A percentile compares a stretch with the other conserved stretches of the same genome.
These are phyloP conservation scores for Metschnikowia vanudenii DNA, from an alignment of 805 yeast genomes.

Conservation along the genomic window DNA sequence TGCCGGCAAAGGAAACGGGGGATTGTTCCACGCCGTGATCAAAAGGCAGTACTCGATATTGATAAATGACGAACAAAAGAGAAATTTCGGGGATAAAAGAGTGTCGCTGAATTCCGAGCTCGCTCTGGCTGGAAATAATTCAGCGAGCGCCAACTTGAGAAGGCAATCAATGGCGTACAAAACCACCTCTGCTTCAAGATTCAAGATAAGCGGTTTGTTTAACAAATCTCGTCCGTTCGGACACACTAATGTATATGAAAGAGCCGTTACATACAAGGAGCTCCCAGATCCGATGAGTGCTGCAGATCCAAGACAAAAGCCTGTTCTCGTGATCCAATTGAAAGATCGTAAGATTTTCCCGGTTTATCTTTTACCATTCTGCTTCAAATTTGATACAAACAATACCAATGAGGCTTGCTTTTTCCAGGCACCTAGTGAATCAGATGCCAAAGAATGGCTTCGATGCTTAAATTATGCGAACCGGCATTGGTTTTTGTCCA, in stretches of 20 bases:
- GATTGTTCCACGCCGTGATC: conserved; percentile 31
- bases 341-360: conserved; percentile 49
- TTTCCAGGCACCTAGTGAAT: conserved; percentile 63
- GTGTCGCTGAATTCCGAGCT: not conserved
- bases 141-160: conserved; percentile 29
- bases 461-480: conserved; percentile 45
- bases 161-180: conserved; percentile 43
- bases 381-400: conserved; percentile 49
- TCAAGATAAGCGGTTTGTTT: conserved; percentile 58
- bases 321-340: conserved; percentile 47
- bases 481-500: conserved; percentile 56
- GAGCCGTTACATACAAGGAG: conserved; percentile 49
- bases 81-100: conserved; percentile 8
- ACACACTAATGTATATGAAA: conserved; percentile 38
- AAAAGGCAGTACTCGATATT: conserved; percentile 34
- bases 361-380: conserved; percentile 47
- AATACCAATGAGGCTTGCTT: conserved; percentile 51
- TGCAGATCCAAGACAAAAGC: conserved; percentile 49
- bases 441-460: conserved; percentile 76
- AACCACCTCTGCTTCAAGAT: conserved; percentile 39
- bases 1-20: conserved; percentile 25
- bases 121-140: not conserved
- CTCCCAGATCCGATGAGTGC: conserved; percentile 53
- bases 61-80: conserved; percentile 20
- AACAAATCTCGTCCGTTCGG: conserved; percentile 57